Base-by-base conservation (phyloP, 108 stramenopile species). In the Pseudonitzschia pungens region DNA sequence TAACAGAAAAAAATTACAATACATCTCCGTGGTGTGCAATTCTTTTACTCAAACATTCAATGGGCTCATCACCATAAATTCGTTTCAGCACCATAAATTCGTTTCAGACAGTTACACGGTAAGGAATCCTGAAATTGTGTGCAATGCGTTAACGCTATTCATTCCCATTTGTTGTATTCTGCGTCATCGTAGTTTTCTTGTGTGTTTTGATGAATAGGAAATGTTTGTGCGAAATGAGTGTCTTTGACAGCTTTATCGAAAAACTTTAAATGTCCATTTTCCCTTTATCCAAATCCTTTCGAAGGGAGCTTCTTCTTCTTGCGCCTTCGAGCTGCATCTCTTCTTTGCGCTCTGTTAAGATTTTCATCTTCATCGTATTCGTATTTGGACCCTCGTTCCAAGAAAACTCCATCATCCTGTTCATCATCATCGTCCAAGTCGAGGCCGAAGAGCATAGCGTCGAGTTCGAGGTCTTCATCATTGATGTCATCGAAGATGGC, bases 301-400 rank as follows among this genome's bases (percentile, higher is more conserved):
- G 74, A 75, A 32, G 90, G 90, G 26, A 84, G 62, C 77, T 89
- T 91, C 69, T 77, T 78, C 57, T 84, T 81, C 67, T 83, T 84
- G 66, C 85, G 84, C 36, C 70, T 81, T 78, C 81, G 81, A n/a
- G 82, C 80, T 10, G 86, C 92, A 28, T 84, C 87, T 69, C 92
- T 79, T 36, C 92, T 81, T 77, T 93, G 89, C 73, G 86, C 85
- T 41, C 92, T 77, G 75, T 93, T 93, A 70, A 91, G 85, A 55
- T 68, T 68, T 36, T 73, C 63, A 56, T 77, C 84, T 15, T 71
- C 72, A 28, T 86, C 83, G 27, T 76, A 81, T 52, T 86, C 83
- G 58, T 77, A 79, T 16, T 74, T 81, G 20, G 78, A 72, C 41
- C 85, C 78, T 54, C 81, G 69, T 31, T 87, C 87, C 60, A 87